phyloP scores from a whole-genome alignment of 371 early-diverging fungal genomes.

The Mortierella sp. region DNA sequence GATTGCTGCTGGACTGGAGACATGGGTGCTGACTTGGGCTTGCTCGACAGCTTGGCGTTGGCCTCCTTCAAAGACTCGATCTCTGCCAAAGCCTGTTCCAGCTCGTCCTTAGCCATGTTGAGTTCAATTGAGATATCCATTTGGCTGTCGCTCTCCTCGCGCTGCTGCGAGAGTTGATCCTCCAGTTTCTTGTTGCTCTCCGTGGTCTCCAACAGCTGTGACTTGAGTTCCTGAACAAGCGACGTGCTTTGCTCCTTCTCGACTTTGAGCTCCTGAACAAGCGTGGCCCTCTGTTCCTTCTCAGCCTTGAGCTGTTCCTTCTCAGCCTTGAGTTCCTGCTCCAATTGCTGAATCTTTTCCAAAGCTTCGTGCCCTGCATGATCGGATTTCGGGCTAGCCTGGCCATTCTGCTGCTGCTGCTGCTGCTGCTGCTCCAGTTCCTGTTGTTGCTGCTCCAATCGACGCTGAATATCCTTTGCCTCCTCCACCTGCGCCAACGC shows the following conservation, averaged over 20 bases:
- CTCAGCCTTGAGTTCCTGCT: slow-evolving; percentile 16
- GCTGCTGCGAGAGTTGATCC: slow-evolving; percentile 15
- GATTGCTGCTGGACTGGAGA: slow-evolving; percentile 13
- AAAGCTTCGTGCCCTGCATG: neutral
- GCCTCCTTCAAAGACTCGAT: slow-evolving; percentile 18
- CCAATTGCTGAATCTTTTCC: slow-evolving; percentile 15
- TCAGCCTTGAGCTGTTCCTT: slow-evolving; percentile 32
- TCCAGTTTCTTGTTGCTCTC: slow-evolving; percentile 26
- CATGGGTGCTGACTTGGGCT: slow-evolving; percentile 11
- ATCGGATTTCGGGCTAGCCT: neutral
- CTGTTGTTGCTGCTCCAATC: slow-evolving; percentile 14
- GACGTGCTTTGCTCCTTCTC: slow-evolving; percentile 27
- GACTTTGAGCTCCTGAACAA: slow-evolving; percentile 15
- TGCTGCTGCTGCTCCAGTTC: slow-evolving; percentile 4
- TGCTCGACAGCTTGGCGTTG: slow-evolving; percentile 24
- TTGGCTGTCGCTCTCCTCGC: slow-evolving; percentile 20
- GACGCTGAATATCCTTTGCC: slow-evolving; percentile 2
- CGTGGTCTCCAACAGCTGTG: slow-evolving; percentile 24
- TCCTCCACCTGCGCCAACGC: neutral
- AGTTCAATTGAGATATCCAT: slow-evolving; percentile 34
- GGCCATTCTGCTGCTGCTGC: slow-evolving; percentile 3
- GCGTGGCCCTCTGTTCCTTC: neutral
- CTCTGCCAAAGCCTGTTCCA: slow-evolving; percentile 42
- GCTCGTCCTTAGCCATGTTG: slow-evolving; percentile 38
- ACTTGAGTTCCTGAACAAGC: slow-evolving; percentile 22